Evolutionary conservation across 345 rosid species (phyloP).

Genomic region (Durio zibethinus): DNA sequence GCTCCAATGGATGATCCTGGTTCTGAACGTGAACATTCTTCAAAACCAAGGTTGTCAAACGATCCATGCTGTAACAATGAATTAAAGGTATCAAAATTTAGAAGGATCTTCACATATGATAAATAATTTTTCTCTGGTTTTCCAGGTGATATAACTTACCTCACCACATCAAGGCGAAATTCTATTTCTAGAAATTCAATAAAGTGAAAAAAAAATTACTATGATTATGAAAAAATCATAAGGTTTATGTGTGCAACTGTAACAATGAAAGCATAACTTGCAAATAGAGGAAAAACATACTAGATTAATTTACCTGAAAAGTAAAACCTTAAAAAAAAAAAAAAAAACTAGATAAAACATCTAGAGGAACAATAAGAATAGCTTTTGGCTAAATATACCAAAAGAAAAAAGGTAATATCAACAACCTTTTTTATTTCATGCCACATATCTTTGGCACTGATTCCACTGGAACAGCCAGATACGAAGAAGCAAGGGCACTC

Average conservation of each 20-base stretch:
- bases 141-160: neutral
- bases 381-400: too few species aligned
- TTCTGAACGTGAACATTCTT: slow-evolving; percentile 50
- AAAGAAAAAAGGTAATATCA: neutral
- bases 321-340: neutral
- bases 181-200: neutral
- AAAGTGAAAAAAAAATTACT: neutral
- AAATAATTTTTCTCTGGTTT: neutral
- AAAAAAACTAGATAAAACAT: neutral
- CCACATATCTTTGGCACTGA: slow-evolving; percentile 91
- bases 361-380: neutral
- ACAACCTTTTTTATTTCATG: slow-evolving; percentile 78
- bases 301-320: neutral
- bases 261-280: neutral
- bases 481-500: slow-evolving; percentile 68
- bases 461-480: slow-evolving; percentile 47
- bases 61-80: slow-evolving; percentile 51
- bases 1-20: slow-evolving; percentile 93
- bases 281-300: neutral
- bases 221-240: neutral
- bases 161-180: neutral
- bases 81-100: neutral
- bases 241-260: neutral
- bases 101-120: neutral
- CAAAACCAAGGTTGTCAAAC: slow-evolving; percentile 54